A percentile compares a stretch with the other conserved stretches of the same genome.
Conservation (phyloP, 768 basidiomycete genomes). For the Clitopilus passeckerianus region DNA sequence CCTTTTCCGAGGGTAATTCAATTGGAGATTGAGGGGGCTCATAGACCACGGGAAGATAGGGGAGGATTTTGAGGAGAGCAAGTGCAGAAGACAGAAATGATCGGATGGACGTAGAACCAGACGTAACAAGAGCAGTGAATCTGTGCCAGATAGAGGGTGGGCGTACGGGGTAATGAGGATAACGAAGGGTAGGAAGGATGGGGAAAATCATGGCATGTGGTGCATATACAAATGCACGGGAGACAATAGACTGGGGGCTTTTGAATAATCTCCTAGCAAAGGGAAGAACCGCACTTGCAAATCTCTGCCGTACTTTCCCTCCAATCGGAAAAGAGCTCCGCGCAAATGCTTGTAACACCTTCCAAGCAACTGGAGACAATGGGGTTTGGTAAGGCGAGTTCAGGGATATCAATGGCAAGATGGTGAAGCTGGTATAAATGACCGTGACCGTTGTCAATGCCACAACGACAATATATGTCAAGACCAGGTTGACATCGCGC, state of each 20-base stretch:
- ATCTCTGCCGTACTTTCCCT: constrained; percentile 16
- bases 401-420: constrained; percentile 24
- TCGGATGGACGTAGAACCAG: too few species aligned
- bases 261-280: too few species aligned
- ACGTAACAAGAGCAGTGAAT: too few species aligned
- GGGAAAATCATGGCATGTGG: not conserved
- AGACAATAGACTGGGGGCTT: not conserved
- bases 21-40: too few species aligned
- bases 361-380: constrained; percentile 21
- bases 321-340: too few species aligned
- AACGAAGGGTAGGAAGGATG: not conserved
- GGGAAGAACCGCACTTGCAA: constrained; percentile 3
- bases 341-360: too few species aligned
- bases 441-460: not conserved
- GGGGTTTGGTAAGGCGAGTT: constrained; percentile 26
- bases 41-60: too few species aligned
- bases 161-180: too few species aligned
- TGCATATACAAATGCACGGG: not conserved
- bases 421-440: constrained; percentile 24
- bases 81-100: too few species aligned
- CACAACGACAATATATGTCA: not conserved
- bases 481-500: not conserved
- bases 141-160: too few species aligned
- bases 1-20: not conserved
- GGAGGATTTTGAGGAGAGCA: too few species aligned